Evolutionary conservation across 768 basidiomycete species (phyloP), one percentile per base, ranked within the genome.

Genomic region (Termitomyces eurrhizus): DNA sequence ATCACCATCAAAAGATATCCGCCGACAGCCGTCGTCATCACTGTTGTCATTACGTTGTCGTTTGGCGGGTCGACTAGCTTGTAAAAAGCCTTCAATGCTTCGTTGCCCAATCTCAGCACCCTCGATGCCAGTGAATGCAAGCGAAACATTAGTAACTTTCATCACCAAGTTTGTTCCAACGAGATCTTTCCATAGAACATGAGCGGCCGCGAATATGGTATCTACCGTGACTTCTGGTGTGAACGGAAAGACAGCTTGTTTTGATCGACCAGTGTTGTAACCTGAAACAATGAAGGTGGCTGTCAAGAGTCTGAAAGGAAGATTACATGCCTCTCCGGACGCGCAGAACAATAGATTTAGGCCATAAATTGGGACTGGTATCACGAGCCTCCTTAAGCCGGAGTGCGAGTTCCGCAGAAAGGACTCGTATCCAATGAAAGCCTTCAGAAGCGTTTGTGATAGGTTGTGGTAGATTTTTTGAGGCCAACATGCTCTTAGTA

Each of bases 401-500:
- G 9, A 95, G 78, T 7, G 91, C 86, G 21, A 99, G 80, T 67
- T 99, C 97, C 14, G 94, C 92, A 37, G 94, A 89, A 32, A 98
- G 83, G 11, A 98, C 89, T 11, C 89, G 81, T 50, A 99, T 84
- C 97, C 97, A 98, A 58, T 93, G 92, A 49, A 84, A 80, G 0
- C 93, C 95, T 61, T 95, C 88, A 2, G 84, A 78, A 14, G 82
- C 74, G 45, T 85, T 88, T 7, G 81, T 89, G 26, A 98, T 85
- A 0, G 90, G 83, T 37, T 86, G 84, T 0, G 89, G 86, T 26
- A 98, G 82, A 68, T 98, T 98, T 72, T 99, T 99, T n/a, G 93
- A 89, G 0, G 94, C 93, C 56, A 94, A 76, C 96, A 98, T 98
- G 67, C 92, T 93, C 77, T 97, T 98, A 63, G 83, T 88, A 35